Evolutionary conservation across 2,329 filamentous ascomycete genomes (phyloP).

Genomic region (Fusarium sp.): DNA sequence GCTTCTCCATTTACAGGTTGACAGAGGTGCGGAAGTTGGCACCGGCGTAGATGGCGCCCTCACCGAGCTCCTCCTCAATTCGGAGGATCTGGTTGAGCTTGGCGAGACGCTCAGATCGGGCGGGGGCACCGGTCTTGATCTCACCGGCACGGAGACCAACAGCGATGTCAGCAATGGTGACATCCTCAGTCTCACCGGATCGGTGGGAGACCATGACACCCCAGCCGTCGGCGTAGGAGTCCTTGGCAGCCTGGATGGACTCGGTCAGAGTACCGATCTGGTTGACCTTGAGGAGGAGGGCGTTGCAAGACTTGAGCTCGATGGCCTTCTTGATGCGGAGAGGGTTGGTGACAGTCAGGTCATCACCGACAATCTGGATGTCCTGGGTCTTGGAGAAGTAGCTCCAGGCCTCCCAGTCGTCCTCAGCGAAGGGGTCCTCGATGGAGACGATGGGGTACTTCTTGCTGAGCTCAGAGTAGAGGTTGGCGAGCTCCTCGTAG

Average conservation of each 20-base stretch:
- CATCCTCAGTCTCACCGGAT: conserved; percentile 99
- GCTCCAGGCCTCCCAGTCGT: conserved; percentile 99
- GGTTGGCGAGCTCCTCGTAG: conserved; percentile 92
- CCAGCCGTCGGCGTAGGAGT: conserved; percentile 94
- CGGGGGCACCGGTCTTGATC: conserved; percentile 98
- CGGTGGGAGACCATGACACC: conserved; percentile 99
- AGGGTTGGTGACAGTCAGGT: conserved; percentile 99
- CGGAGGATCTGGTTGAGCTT: conserved; percentile 99
- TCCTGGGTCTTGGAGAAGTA: conserved; percentile 99
- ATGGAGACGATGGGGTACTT: conserved; percentile 99
- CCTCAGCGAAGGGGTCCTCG: conserved; percentile 98
- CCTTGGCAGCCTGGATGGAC: conserved; percentile 99
- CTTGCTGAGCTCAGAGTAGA: conserved; percentile 85
- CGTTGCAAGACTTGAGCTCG: conserved; percentile 98
- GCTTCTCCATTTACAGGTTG: conserved; percentile 72
- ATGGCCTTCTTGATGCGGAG: conserved; percentile 99
- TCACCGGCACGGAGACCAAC: conserved; percentile 96
- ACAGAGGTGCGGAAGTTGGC: conserved; percentile 90
- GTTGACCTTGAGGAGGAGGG: conserved; percentile 99
- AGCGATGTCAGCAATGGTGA: conserved; percentile 97
- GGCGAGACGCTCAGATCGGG: conserved; percentile 95
- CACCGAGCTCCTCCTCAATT: conserved; percentile 98
- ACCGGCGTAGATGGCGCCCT: conserved; percentile 90
- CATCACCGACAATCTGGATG: conserved; percentile 98
- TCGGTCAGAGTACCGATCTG: conserved; percentile 99